Base-by-base conservation (phyloP, 108 stramenopile species). In the Skeletonema marinoi region DNA sequence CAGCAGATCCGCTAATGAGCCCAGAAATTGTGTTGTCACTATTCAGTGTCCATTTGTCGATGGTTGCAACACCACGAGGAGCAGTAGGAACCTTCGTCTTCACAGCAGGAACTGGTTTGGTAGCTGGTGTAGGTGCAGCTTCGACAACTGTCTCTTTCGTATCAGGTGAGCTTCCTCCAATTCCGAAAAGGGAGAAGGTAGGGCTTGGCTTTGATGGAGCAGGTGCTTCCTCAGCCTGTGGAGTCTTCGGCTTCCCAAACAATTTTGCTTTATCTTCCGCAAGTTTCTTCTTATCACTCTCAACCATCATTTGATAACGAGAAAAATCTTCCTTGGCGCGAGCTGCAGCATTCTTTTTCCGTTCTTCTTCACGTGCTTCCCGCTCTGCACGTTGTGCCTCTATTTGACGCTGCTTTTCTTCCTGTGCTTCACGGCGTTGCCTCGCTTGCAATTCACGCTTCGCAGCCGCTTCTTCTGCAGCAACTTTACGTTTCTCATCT, bases 1-100 rank as follows among this genome's bases (percentile, higher is more conserved):
- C 56, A 25, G 64, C 61, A n/a, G 76, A 77, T 29, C 80, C 75
- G 31, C 33, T 38, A 7, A 81, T 81, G 70, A 71, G 46, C 6
- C 82, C 82, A 42, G 77, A 65, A 56, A 82, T 82, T 13, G 73
- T 66, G 62, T 64, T 72, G 72, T 79, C 78, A 21, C 73, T 74
- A 51, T 74, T 79, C 33, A 60, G 54, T 25, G 48, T 41, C 69
- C 70, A 79, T 60, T 79, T 74, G 1, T 66, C 54, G 14, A 79
- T 50, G 31, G 73, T 74, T 46, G 78, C 73, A 19, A 79, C 73
- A 36, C 78, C 78, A 13, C 66, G 65, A 42, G 78, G 78, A 16
- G 73, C 78, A 41, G 64, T 33, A 54, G 67, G 67, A 68, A 46
- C 11, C 14, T 68, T 68, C 17, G 50, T n/a, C 10, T 66, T 21